Evolutionary conservation across 78 protist genomes (phyloP).

Genomic region (Guillardia theta): DNA sequence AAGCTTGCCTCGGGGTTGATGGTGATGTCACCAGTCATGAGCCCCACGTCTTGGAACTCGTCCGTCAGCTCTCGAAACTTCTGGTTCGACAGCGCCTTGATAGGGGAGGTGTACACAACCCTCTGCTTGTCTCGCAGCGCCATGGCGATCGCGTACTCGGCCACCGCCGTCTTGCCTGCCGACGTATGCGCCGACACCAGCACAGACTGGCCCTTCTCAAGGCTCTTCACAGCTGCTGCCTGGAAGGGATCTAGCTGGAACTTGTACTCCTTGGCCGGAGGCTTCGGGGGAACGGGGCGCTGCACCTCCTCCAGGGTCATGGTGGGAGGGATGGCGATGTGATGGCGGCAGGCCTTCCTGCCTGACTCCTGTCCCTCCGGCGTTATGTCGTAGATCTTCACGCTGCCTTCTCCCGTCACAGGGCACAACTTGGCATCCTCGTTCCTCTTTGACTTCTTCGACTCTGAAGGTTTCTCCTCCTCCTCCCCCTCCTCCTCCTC

Average conservation of each 20-base stretch:
- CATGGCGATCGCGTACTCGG: conserved; percentile 70
- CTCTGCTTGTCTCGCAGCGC: conserved; percentile 73
- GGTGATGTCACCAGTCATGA: conserved; percentile 91
- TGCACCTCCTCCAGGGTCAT: not conserved
- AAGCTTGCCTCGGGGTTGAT: conserved; percentile 70
- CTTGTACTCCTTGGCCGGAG: not conserved
- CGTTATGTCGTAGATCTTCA: not conserved
- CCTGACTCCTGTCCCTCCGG: not conserved
- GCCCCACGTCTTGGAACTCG: conserved; percentile 72
- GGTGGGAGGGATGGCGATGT: not conserved
- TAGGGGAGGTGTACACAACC: conserved; percentile 88
- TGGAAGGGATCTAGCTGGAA: conserved; percentile 3
- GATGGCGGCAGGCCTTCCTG: not conserved
- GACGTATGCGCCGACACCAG: conserved; percentile 98
- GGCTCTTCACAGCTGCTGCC: conserved; percentile 11
- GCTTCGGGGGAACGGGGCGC: not conserved
- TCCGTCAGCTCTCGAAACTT: conserved; percentile 75
- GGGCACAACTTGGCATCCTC: not conserved
- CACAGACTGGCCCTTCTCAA: conserved; percentile 76
- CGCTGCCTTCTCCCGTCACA: not conserved
- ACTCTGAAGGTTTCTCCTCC: not conserved
- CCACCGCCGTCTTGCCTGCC: conserved; percentile 98
- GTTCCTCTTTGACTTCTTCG: not conserved
- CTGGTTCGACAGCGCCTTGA: conserved; percentile 91
- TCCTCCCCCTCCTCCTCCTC: not conserved